Evolutionary conservation across 345 rosid genomes (phyloP), one percentile per base, ranked within the genome.

Genomic region (Citrus mangshanensis): DNA sequence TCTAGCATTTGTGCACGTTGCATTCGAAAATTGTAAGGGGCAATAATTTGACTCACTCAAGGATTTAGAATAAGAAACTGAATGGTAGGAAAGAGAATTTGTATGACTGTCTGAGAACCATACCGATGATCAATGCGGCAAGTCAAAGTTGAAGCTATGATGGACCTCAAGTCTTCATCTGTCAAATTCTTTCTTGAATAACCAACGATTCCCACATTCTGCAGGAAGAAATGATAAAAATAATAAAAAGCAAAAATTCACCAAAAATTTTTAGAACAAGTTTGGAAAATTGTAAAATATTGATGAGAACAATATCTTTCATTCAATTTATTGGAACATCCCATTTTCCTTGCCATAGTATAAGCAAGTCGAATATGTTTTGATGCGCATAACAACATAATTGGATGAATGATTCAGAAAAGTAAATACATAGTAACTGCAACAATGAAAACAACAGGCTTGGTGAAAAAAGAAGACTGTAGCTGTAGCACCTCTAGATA

Each of bases 71-170:
- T 9, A 30, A 32, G 49, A 63, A 30, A 10, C 13, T 28, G 13
- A 30, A 6, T 10, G 61, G 0, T 2, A 10, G 34, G 27, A 32
- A 27, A 34, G 27, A 79, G 67, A 74, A 49, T 38, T 42, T 34
- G 8, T 46, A 60, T 59, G 58, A 32, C 7, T 60, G 68, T 32
- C 71, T 63, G 60, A 85, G 79, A 77, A 84, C 78, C 77, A 40
- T 86, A 90, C 93, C 82, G 92, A 86, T 93, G 93, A 89, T 90
- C 96, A 73, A 93, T 86, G 71, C 91, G 94, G 82, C 96, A 89
- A 66, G 96, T 28, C 30, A 28, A 81, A 72, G 86, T 93, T 42
- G 93, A 88, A 27, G 96, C 92, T 74, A 92, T 88, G 77, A 89
- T 85, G 75, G 86, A 84, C 86, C 98, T 88, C 77, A 92, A 84